phyloP scores from a whole-genome alignment of 1,284 basidiomycete genomes.

The Microbotryum saponariae region DNA sequence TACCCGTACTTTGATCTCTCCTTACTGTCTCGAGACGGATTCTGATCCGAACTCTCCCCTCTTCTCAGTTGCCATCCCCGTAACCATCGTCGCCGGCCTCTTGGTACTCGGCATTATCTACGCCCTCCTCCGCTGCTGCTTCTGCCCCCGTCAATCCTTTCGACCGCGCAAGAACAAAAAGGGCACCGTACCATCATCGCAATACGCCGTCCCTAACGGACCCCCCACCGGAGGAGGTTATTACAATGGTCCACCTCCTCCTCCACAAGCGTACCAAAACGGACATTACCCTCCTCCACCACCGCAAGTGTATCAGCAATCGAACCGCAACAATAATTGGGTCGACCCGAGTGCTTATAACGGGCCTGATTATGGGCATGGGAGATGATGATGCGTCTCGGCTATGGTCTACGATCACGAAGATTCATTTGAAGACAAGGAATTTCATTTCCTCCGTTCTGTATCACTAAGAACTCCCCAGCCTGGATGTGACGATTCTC shows the following conservation, averaged over 20 bases:
- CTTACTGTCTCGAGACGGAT: slow-evolving; percentile 54
- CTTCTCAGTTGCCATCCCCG: slow-evolving; percentile 40
- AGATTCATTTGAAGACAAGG: too few species aligned
- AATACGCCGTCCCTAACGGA: too few species aligned
- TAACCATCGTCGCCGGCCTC: slow-evolving; percentile 63
- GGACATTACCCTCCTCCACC: slow-evolving; percentile 24
- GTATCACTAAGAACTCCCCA: too few species aligned
- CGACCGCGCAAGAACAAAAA: background rate
- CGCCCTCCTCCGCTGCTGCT: slow-evolving; percentile 38
- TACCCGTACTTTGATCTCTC: background rate
- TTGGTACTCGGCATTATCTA: slow-evolving; percentile 45
- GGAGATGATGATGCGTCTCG: too few species aligned
- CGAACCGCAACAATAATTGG: slow-evolving; percentile 1
- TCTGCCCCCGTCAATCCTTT: slow-evolving; percentile 6
- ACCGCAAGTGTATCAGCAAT: slow-evolving; percentile 5
- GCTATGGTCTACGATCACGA: too few species aligned
- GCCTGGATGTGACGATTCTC: too few species aligned
- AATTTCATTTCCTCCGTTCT: too few species aligned
- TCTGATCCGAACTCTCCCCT: background rate
- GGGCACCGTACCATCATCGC: background rate
- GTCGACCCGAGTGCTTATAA: slow-evolving; percentile 34
- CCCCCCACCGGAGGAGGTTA: background rate
- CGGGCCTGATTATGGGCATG: slow-evolving; percentile 37
- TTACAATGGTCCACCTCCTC: background rate
- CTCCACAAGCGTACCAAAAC: slow-evolving; percentile 5